Evolutionary conservation across 495 filamentous ascomycete genomes (phyloP), one percentile per base, ranked within the genome.

Genomic region (Xylaria curta): DNA sequence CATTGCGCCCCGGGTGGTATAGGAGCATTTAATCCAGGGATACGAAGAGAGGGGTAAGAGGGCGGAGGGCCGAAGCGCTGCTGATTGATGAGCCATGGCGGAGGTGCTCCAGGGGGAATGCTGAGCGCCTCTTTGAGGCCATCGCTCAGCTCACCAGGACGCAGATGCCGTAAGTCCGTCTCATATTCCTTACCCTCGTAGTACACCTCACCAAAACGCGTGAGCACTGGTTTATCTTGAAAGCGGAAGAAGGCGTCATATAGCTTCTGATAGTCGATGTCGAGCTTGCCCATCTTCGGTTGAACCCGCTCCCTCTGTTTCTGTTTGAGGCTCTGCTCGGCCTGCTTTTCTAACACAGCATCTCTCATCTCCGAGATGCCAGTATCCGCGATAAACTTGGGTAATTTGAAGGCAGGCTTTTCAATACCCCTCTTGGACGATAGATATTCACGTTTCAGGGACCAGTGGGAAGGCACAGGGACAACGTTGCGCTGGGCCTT

Each of bases 151-250:
- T 98, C 95, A 46, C 96, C 96, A 4, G 97, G 93, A 65, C 93
- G 90, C 60, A 97, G 86, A 82, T 97, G 93, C 74, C 90, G 89
- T 59, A 97, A 86, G 82, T 98, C 97, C 7, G 95, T 97, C 82
- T 99, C 96, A 79, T 93, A 97, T 81, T 99, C 96, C 79, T 99
- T 99, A 74, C 96, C 96, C 77, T 99, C 96, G 78, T 97, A 98
- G 81, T 99, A 99, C 21, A 98, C 94, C 80, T 99, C 96, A 36
- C 96, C 96, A 76, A 97, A 98, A 24, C 94, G 89, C 53, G 96
- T 98, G 63, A 99, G 82, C 73, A 94, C 91, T 1, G 96, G 96
- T 78, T 99, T 99, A 46, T 93, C 97, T 80, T 99, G 96, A 77
- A 96, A 97, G 33, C 94, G 88, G 85, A 98, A 99, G 83, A 99